Evolutionary conservation across 495 filamentous ascomycete species (phyloP).

Genomic region (Trichoderma erinaceum): DNA sequence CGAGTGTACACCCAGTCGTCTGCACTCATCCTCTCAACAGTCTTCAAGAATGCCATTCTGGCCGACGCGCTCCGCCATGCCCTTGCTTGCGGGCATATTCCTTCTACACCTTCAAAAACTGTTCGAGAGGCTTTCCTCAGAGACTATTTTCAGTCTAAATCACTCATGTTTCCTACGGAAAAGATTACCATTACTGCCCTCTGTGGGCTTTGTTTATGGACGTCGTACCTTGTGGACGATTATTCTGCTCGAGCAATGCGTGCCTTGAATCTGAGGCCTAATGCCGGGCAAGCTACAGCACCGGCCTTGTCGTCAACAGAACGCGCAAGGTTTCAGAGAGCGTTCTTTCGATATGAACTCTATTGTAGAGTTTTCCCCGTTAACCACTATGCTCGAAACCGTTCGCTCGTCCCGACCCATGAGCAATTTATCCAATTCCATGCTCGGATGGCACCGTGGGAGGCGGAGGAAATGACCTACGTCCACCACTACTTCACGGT

Average conservation of each 20-base stretch:
- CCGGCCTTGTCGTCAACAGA: background rate
- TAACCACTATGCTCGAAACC: background rate
- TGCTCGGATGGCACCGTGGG: slow-evolving; percentile 23
- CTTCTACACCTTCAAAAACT: background rate
- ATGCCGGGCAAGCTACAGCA: background rate
- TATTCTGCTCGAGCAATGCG: background rate
- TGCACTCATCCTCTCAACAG: background rate
- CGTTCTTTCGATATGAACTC: background rate
- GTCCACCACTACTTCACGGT: background rate
- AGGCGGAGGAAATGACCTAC: slow-evolving; percentile 23
- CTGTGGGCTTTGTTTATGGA: background rate
- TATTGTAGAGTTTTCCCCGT: background rate
- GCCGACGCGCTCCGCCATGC: background rate
- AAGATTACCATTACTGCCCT: background rate
- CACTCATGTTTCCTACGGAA: background rate
- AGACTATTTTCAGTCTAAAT: background rate
- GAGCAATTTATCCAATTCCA: background rate
- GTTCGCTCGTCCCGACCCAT: background rate
- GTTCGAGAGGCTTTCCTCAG: background rate
- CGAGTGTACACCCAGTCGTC: background rate
- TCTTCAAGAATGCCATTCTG: background rate
- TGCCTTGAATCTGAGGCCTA: background rate
- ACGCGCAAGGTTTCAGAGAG: background rate
- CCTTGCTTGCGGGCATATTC: background rate
- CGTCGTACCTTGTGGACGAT: background rate